Conservation (phyloP, 2,329 filamentous ascomycete genomes). For the Mollisiaceae sp. region DNA sequence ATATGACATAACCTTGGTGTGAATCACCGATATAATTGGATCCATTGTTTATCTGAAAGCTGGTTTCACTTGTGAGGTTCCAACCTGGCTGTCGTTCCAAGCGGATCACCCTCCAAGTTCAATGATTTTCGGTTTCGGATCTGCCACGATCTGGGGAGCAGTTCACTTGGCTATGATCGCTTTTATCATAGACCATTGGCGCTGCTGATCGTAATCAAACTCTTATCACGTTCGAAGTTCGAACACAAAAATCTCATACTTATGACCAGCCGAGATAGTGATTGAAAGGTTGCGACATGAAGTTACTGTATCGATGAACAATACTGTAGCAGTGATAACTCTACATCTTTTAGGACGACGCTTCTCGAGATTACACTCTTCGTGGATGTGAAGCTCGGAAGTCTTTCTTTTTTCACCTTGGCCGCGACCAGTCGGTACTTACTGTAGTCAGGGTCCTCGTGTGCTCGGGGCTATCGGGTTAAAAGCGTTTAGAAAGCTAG, state of each 20-base stretch:
- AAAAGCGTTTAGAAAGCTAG: neutral
- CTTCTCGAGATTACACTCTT: neutral
- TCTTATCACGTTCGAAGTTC: neutral
- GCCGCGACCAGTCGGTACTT: neutral
- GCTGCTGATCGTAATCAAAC: conserved; percentile 2
- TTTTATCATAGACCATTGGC: neutral
- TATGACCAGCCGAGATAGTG: neutral
- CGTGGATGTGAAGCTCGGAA: neutral
- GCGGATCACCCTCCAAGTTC: neutral
- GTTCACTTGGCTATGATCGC: neutral
- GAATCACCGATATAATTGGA: too few species aligned
- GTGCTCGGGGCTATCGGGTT: too few species aligned
- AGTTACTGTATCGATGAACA: neutral
- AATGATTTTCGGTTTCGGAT: too few species aligned
- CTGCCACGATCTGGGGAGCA: neutral
- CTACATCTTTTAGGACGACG: neutral
- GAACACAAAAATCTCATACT: neutral
- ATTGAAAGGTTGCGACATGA: neutral
- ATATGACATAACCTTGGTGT: neutral
- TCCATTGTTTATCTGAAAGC: neutral
- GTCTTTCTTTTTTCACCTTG: neutral
- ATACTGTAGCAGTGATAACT: neutral
- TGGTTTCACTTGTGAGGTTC: neutral
- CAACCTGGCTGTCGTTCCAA: too few species aligned
- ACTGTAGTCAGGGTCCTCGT: neutral